These are phyloP conservation scores for Hypholoma fasciculare DNA, from an alignment of 768 basidiomycete species.

Conservation along the genomic window DNA sequence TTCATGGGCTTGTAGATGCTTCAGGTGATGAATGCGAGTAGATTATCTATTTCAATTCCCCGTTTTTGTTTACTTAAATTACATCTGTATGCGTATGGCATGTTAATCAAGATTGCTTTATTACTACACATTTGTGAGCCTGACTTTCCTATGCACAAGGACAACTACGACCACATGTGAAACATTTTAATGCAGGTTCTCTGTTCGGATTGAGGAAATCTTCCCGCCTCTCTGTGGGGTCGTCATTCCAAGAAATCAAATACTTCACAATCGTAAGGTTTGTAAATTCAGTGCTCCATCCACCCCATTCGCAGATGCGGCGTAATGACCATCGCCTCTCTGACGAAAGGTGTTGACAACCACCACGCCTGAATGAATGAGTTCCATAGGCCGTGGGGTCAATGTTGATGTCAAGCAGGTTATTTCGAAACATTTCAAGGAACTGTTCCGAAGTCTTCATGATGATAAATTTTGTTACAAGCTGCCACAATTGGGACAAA, in stretches of 20 bases:
- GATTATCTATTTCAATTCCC: too few species aligned
- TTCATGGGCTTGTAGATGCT: not conserved
- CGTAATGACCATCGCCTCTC: slow-evolving; percentile 32
- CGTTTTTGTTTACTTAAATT: too few species aligned
- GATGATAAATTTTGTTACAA: not conserved
- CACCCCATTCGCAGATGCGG: slow-evolving; percentile 46
- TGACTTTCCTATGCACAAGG: slow-evolving; percentile 7
- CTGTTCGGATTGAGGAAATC: slow-evolving; percentile 36
- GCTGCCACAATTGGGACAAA: not conserved
- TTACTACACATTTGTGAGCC: too few species aligned
- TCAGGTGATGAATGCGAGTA: too few species aligned
- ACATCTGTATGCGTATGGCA: too few species aligned
- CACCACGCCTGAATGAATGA: slow-evolving; percentile 40
- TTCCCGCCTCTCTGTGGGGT: slow-evolving; percentile 28
- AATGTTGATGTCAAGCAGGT: slow-evolving; percentile 37
- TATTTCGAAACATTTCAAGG: slow-evolving; percentile 37
- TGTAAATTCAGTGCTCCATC: slow-evolving; percentile 42
- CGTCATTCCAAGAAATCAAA: slow-evolving; percentile 40
- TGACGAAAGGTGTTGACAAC: slow-evolving; percentile 38
- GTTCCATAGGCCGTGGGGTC: slow-evolving; percentile 39
- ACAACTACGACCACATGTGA: slow-evolving; percentile 14
- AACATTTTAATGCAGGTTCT: slow-evolving; percentile 14
- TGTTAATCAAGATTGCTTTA: too few species aligned
- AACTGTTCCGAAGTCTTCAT: slow-evolving; percentile 35
- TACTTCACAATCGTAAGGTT: slow-evolving; percentile 42